phyloP scores from a whole-genome alignment of 352 stramenopile species.

The Phytopythium delawarense region DNA sequence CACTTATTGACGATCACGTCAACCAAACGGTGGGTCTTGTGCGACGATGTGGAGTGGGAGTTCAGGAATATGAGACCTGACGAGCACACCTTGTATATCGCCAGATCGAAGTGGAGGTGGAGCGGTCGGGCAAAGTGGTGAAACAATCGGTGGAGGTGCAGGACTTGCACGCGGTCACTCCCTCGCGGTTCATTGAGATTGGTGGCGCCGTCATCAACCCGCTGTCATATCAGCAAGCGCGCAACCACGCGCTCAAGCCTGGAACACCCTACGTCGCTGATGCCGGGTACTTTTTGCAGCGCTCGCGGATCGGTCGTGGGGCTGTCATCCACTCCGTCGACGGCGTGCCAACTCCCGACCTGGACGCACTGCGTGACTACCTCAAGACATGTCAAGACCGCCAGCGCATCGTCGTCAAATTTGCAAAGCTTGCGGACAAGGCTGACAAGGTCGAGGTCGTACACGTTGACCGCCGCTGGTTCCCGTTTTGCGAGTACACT shows the following conservation, averaged over 20 bases:
- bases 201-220: slow-evolving; percentile 86
- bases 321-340: slow-evolving; percentile 88
- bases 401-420: slow-evolving; percentile 84
- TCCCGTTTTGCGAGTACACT: slow-evolving; percentile 81
- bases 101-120: slow-evolving; percentile 76
- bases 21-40: slow-evolving; percentile 40
- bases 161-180: slow-evolving; percentile 84
- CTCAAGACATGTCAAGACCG: slow-evolving; percentile 71
- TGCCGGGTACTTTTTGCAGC: slow-evolving; percentile 88
- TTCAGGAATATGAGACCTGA: background rate
- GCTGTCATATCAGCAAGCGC: slow-evolving; percentile 88
- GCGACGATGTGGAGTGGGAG: slow-evolving; percentile 1
- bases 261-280: slow-evolving; percentile 82
- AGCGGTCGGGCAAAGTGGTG: slow-evolving; percentile 72
- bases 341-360: slow-evolving; percentile 73
- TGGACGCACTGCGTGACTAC: slow-evolving; percentile 84
- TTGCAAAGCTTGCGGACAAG: slow-evolving; percentile 70
- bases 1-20: slow-evolving; percentile 76
- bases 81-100: background rate
- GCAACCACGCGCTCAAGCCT: slow-evolving; percentile 71
- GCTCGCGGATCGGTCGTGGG: slow-evolving; percentile 77
- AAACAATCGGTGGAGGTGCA: slow-evolving; percentile 63
- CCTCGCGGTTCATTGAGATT: slow-evolving; percentile 84
- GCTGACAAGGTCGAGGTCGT: slow-evolving; percentile 82
- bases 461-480: slow-evolving; percentile 90